Base-by-base conservation (phyloP, 345 rosid genomes). In the Corymbia maculata region DNA sequence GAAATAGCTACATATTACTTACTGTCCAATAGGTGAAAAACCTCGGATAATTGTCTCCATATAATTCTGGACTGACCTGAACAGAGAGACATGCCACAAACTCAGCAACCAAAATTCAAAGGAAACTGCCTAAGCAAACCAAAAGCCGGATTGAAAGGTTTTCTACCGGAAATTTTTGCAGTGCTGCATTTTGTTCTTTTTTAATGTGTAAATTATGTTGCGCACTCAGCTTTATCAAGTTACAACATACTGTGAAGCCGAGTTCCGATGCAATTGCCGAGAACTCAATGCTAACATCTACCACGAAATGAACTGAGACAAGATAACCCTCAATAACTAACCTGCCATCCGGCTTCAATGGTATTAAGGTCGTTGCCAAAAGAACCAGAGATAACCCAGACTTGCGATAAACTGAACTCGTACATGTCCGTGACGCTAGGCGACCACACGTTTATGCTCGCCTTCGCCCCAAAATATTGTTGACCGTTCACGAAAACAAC, bases 271-370 rank as follows among this genome's bases (percentile, higher is more conserved):
- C 82, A 90, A 66, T 47, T 22, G 13, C 86, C 42, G 13, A 85
- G 13, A 36, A 85, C 86, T 85, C 49, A 22, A 49, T 45, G 44
- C 61, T 6, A n/a, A 28, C 86, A 51, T 47, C 59, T 51, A n/a
- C 57, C 86, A 17, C 44, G 45, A 22, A 85, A 52, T 32, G 42
- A 49, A 85, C 24, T 12, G 22, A 8, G 61, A 57, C 24, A 28
- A 12, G 36, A 66, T 86, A 61, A 10, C 68, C 55, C 30, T 85
- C 21, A 79, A 42, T 21, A 55, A 89, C 89, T 10, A 92, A 94
- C 99, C 97, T 98, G 99, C 99, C 99, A 98, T 84, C 99, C 99
- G 87, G 99, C 99, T 95, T 98, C 99, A 88, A 98, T 97, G 86
- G 99, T 97, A 86, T 98, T 98, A 12, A 98, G 95, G 91, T 98